Evolutionary conservation across 208 protist genomes (phyloP).

Genomic region (Vickermania spadyakhi): DNA sequence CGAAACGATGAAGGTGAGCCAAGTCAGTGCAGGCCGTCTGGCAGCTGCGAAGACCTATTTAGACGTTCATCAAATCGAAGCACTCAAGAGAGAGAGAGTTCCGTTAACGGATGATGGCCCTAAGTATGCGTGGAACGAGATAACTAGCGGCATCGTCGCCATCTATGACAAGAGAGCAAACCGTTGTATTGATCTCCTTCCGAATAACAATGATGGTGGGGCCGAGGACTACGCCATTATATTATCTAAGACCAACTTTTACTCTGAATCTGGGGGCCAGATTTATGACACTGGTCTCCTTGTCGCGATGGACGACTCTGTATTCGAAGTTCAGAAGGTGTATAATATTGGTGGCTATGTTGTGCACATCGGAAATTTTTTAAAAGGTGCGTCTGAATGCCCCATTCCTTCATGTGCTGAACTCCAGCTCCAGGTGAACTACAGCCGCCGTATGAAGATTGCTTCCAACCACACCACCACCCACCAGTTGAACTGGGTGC

Average conservation of each 20-base stretch:
- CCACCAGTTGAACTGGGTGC: conserved; percentile 96
- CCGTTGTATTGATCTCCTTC: conserved; percentile 54
- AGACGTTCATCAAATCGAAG: conserved; percentile 75
- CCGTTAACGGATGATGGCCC: conserved; percentile 87
- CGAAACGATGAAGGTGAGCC: conserved; percentile 72
- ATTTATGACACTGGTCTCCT: conserved; percentile 93
- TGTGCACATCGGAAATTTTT: conserved; percentile 93
- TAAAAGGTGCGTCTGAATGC: conserved; percentile 26
- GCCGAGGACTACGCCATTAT: conserved; percentile 87
- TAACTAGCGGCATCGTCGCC: conserved; percentile 55
- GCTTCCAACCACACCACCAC: conserved; percentile 97
- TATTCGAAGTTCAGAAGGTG: conserved; percentile 88
- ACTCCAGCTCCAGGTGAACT: conserved; percentile 87
- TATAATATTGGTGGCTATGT: conserved; percentile 95
- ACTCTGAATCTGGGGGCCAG: conserved; percentile 97
- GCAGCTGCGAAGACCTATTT: conserved; percentile 80
- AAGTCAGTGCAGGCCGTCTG: conserved; percentile 45
- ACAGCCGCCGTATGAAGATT: conserved; percentile 60
- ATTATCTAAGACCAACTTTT: conserved; percentile 95
- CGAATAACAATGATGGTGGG: conserved; percentile 27
- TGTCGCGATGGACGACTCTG: conserved; percentile 54
- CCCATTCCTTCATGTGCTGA: conserved; percentile 53
- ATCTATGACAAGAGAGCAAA: conserved; percentile 82
- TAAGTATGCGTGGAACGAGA: conserved; percentile 93
- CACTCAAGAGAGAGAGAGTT: conserved; percentile 66